Percentiles rank a stretch among this genome's conserved stretches.
phyloP scores from a whole-genome alignment of 306 rosid genomes.

The Cucumis cinereus region DNA sequence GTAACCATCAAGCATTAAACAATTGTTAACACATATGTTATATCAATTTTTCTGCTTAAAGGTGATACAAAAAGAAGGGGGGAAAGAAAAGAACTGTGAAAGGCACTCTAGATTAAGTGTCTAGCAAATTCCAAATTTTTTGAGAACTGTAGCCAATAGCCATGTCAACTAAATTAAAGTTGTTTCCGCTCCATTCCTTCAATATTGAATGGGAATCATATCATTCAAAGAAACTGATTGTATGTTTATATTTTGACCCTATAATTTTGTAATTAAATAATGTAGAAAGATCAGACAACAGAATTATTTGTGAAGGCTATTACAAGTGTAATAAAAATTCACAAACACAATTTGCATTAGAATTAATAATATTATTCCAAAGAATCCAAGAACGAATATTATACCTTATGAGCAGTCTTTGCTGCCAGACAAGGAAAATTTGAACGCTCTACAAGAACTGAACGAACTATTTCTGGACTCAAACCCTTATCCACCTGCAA shows the following conservation, averaged over 20 bases:
- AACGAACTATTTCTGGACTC: constrained; percentile 66
- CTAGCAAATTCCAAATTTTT: neutral
- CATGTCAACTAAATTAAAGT: neutral
- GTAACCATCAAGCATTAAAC: neutral
- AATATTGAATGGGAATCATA: neutral
- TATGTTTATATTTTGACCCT: neutral
- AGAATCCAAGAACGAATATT: neutral
- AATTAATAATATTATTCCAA: neutral
- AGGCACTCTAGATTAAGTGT: neutral
- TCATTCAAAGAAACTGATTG: neutral
- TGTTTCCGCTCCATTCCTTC: neutral
- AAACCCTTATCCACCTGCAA: constrained; percentile 79
- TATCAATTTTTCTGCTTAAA: neutral
- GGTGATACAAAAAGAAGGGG: neutral
- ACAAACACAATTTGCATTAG: neutral
- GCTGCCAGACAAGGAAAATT: constrained; percentile 69
- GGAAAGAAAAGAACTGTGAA: neutral
- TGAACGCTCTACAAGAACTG: constrained; percentile 68
- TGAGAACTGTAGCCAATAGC: neutral
- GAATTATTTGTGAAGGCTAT: neutral
- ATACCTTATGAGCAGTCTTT: constrained; percentile 66
- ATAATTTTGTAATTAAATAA: neutral
- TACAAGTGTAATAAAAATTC: neutral
- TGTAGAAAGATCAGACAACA: neutral
- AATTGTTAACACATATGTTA: neutral